Evolutionary conservation across 208 protist genomes (phyloP).

Genomic region (Trichomonas gallinae): DNA sequence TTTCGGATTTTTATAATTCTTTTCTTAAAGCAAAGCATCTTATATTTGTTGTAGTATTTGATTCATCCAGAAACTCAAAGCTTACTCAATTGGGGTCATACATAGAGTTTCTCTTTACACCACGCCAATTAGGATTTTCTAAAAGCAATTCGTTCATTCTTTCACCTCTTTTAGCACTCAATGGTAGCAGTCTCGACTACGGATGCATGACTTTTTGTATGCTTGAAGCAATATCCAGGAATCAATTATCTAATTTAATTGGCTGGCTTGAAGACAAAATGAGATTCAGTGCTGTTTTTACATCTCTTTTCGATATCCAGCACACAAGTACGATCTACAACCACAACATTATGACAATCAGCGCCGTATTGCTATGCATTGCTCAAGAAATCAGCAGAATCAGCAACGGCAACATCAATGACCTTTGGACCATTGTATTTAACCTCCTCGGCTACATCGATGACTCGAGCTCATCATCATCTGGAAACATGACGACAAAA

Average conservation of each 20-base stretch:
- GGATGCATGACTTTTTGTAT: too few relatives aligned
- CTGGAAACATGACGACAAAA: too few relatives aligned
- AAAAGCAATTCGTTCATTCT: too few relatives aligned
- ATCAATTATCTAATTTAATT: background rate
- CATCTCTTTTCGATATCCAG: background rate
- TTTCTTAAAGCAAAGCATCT: background rate
- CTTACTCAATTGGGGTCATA: too few relatives aligned
- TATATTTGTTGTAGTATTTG: background rate
- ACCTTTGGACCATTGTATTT: background rate
- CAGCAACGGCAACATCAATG: background rate
- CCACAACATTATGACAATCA: background rate
- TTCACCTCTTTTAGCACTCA: too few relatives aligned
- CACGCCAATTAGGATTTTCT: too few relatives aligned
- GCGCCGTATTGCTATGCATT: background rate
- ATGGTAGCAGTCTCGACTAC: too few relatives aligned
- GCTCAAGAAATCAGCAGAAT: background rate
- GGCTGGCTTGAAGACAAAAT: background rate
- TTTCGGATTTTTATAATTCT: background rate
- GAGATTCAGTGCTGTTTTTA: background rate
- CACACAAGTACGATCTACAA: background rate
- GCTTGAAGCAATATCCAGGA: too few relatives aligned
- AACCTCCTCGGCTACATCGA: background rate
- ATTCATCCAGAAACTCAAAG: background rate
- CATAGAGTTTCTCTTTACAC: too few relatives aligned
- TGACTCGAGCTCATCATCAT: too few relatives aligned